phyloP scores from a whole-genome alignment of 2,329 filamentous ascomycete species.

The Ophiostoma australiae region DNA sequence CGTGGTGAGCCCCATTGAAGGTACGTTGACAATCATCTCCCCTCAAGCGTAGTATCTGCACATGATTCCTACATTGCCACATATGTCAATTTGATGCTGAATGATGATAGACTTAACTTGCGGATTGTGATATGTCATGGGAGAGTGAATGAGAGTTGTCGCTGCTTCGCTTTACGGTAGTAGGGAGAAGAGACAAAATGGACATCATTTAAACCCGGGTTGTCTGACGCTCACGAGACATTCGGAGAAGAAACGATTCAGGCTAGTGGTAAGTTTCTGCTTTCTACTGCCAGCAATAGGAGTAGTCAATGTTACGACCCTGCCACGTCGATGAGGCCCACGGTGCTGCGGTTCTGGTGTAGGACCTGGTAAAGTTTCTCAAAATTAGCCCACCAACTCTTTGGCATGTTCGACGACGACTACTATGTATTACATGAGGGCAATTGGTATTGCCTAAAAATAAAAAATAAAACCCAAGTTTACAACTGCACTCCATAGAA shows the following conservation, averaged over 20 bases:
- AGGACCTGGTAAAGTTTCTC: neutral
- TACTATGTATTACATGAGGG: too few relatives aligned
- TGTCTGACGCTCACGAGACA: neutral
- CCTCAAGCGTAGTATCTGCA: neutral
- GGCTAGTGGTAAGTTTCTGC: neutral
- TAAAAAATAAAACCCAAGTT: too few relatives aligned
- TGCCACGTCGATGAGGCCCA: slow-evolving; percentile 1
- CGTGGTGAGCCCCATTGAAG: neutral
- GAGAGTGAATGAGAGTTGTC: neutral
- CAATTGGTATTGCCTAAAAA: neutral
- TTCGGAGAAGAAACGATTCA: neutral
- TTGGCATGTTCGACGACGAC: neutral
- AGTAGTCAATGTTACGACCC: neutral
- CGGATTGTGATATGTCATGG: neutral
- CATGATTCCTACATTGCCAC: too few relatives aligned
- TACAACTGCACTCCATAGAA: neutral
- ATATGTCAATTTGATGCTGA: neutral
- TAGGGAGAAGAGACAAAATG: too few relatives aligned
- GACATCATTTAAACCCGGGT: neutral
- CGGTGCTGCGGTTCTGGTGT: neutral
- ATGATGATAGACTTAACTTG: neutral
- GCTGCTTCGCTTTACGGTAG: too few relatives aligned
- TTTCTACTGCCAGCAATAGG: neutral
- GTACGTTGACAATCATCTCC: neutral
- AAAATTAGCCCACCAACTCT: neutral